Base-by-base conservation (phyloP, 2,329 filamentous ascomycete genomes). In the Sclerotinia subarctica region DNA sequence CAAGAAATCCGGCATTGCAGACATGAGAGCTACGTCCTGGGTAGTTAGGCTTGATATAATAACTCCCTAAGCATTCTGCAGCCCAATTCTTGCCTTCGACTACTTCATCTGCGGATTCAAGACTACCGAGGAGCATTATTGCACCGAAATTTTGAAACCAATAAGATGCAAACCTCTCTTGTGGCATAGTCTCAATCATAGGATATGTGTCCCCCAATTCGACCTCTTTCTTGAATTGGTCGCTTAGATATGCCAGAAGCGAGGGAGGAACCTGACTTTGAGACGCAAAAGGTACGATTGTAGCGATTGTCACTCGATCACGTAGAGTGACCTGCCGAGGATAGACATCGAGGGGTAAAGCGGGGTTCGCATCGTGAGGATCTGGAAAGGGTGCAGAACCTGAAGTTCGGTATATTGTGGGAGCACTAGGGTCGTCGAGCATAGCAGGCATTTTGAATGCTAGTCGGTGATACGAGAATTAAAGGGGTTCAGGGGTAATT, bases 81-180 rank as follows among this genome's bases (percentile, higher is more conserved):
- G 83, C 81, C 90, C 90, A 92, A 73, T 90, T 86, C 44, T 79
- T 81, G 19, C 81, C 82, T 44, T 79, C 80, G 13, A 76, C 68
- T 78, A 84, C 79, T 79, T 78, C 85, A 56, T 84, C 80, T 46
- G 80, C 78, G 58, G 80, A 82, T n/a, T 83, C 82, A 52, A 90
- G 83, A 67, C 88, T 85, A 21, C 89, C 89, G 56, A 90, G 78
- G 17, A 92, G 78, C 88, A 92, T 90, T 64, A 92, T 83, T 2
- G 89, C 89, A 59, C 84, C 88, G 74, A 92, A 91, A 73, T 90
- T 89, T 59, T 87, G 86, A 76, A 92, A 91, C 89, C 89, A 92
- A 77, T 91, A 91, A 21, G 84, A 81, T 2, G 85, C 85, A 74
- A 92, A 92, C 49, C 83, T 82, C 10, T 86, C 83, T 2, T 88